Percentiles rank a stretch among this genome's conserved stretches.
These are phyloP conservation scores for Rosa hybrid DNA, from an alignment of 331 rosid species.

Conservation along the genomic window DNA sequence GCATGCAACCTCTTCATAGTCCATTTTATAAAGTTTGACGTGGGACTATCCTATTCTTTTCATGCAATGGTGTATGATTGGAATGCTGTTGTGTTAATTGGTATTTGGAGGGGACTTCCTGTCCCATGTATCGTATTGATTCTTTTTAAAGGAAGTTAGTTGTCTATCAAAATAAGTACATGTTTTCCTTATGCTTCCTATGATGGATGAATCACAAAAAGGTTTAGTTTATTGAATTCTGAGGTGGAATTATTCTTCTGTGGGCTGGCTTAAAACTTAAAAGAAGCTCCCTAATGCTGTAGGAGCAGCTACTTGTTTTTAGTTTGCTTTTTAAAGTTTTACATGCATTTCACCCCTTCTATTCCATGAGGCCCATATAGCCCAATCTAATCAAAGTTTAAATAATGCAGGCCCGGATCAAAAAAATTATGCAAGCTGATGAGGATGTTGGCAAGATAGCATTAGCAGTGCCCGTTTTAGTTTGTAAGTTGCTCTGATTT, in stretches of 20 bases:
- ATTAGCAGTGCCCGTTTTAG: slow-evolving; percentile 95
- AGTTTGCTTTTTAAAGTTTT: background rate
- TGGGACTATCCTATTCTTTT: background rate
- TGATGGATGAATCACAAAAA: background rate
- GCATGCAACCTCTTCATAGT: background rate
- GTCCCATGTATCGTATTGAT: background rate
- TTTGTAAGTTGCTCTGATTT: slow-evolving; percentile 64
- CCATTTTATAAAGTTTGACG: background rate
- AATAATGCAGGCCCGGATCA: slow-evolving; percentile 76
- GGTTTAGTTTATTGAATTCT: background rate
- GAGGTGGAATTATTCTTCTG: background rate
- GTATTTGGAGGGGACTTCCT: background rate
- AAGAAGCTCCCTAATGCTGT: background rate
- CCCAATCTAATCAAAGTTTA: slow-evolving; percentile 18
- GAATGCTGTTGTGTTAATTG: background rate
- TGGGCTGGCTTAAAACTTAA: no score
- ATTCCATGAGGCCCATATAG: background rate
- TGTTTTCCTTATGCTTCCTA: background rate
- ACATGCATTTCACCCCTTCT: background rate
- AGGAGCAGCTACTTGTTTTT: background rate
- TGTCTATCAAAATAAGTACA: background rate
- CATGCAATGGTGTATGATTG: background rate
- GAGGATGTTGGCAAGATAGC: slow-evolving; percentile 99
- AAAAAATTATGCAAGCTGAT: slow-evolving; percentile 99
- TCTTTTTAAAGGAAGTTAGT: background rate